Conservation (phyloP, 2,329 filamentous ascomycete genomes). For the Alternaria burnsii region DNA sequence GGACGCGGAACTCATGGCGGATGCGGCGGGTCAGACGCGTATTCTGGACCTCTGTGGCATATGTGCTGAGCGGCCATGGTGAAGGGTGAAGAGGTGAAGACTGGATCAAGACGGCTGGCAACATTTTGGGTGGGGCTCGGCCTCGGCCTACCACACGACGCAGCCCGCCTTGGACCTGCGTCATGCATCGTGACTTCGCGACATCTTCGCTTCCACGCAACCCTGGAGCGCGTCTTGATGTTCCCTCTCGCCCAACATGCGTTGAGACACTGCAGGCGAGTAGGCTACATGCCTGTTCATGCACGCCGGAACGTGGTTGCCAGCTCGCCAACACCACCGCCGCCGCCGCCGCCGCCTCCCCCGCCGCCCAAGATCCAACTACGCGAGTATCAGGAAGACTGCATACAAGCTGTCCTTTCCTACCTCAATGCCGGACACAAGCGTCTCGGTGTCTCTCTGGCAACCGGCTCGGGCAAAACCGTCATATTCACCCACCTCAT, state of each 20-base stretch:
- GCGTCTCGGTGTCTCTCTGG: constrained; percentile 82
- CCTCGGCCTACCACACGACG: constrained; percentile 8
- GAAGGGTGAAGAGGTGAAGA: constrained; percentile 12
- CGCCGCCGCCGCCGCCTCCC: constrained; percentile 11
- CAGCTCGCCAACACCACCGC: constrained; percentile 9
- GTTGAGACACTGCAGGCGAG: constrained; percentile 33
- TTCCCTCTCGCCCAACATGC: constrained; percentile 42
- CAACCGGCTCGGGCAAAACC: constrained; percentile 89
- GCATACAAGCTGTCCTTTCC: constrained; percentile 79
- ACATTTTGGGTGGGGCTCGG: constrained; percentile 13
- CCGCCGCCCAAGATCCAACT: constrained; percentile 63
- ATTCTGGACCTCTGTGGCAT: neutral
- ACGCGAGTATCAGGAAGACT: constrained; percentile 89
- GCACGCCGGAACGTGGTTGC: neutral
- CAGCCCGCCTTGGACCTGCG: constrained; percentile 3
- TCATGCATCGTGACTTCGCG: constrained; percentile 36
- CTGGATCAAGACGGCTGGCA: constrained; percentile 4
- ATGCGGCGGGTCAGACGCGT: neutral
- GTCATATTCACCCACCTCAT: constrained; percentile 98
- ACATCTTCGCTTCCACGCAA: constrained; percentile 24
- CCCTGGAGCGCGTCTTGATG: constrained; percentile 37
- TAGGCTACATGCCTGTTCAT: constrained; percentile 15
- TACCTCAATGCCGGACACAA: constrained; percentile 76
- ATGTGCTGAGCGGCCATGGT: constrained; percentile 20
- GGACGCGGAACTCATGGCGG: constrained; percentile 31